phyloP scores from a whole-genome alignment of 129 eudicot species.

The Erigeron canadensis region DNA sequence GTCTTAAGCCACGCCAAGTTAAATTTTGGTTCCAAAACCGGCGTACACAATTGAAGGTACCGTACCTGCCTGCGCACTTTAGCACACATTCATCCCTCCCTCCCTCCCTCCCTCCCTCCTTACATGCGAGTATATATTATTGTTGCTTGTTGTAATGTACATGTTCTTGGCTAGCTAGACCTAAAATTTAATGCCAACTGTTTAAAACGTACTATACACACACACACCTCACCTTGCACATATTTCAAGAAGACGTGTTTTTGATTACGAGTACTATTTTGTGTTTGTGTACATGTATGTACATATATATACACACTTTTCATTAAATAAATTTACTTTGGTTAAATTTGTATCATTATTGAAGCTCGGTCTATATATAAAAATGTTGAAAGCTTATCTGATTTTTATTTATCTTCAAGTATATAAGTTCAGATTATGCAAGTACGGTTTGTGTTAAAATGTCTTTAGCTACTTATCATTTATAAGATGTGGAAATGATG shows the following conservation, averaged over 20 bases:
- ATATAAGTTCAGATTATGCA: too few species aligned
- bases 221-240: constrained; percentile 38
- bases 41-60: constrained; percentile 97
- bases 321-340: too few species aligned
- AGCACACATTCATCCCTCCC: too few species aligned
- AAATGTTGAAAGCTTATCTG: too few species aligned
- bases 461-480: too few species aligned
- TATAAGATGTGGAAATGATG: too few species aligned
- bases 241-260: constrained; percentile 28
- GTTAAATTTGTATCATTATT: too few species aligned
- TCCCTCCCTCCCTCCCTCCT: too few species aligned
- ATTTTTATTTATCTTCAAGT: too few species aligned
- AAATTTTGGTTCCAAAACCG: constrained; percentile 99
- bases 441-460: too few species aligned
- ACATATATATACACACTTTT: background rate
- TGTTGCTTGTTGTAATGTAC: constrained; percentile 2
- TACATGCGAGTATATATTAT: too few species aligned
- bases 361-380: too few species aligned
- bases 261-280: background rate
- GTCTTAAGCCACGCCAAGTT: constrained; percentile 92
- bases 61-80: constrained; percentile 34
- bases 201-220: constrained; percentile 35
- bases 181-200: constrained; percentile 41
- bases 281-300: background rate
- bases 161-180: constrained; percentile 41